Evolutionary conservation across 2,329 filamentous ascomycete species (phyloP).

Genomic region (Pseudocercospora musae): DNA sequence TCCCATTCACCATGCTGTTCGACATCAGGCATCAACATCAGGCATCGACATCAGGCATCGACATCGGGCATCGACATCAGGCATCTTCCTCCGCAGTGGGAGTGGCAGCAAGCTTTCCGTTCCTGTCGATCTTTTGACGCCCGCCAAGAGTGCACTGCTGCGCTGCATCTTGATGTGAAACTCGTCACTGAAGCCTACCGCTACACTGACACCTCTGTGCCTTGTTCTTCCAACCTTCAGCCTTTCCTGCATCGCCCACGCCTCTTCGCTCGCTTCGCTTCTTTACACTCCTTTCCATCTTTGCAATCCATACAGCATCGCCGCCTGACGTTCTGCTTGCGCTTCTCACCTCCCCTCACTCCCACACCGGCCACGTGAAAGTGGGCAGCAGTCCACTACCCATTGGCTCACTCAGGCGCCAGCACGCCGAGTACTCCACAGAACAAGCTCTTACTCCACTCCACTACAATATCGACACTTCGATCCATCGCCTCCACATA

Average conservation of each 20-base stretch:
- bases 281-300: neutral
- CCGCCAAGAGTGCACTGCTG: neutral
- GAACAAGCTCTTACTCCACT: neutral
- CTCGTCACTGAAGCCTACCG: conserved; percentile 2
- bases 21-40: no score
- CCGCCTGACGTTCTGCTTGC: neutral
- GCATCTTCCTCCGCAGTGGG: no score
- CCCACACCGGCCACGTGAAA: neutral
- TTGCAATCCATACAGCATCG: neutral
- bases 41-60: no score
- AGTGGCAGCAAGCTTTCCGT: neutral
- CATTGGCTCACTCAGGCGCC: neutral
- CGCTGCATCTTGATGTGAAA: neutral
- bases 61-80: no score
- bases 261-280: neutral
- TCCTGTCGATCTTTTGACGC: neutral
- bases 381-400: neutral
- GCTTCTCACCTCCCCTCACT: no score
- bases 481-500: neutral
- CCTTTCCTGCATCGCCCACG: neutral
- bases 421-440: neutral
- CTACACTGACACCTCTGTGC: neutral
- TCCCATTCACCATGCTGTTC: no score
- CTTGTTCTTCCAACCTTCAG: neutral
- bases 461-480: neutral